Evolutionary conservation across 2,329 filamentous ascomycete species (phyloP), one percentile per base, ranked within the genome.

Genomic region (Colletotrichum destructivum): DNA sequence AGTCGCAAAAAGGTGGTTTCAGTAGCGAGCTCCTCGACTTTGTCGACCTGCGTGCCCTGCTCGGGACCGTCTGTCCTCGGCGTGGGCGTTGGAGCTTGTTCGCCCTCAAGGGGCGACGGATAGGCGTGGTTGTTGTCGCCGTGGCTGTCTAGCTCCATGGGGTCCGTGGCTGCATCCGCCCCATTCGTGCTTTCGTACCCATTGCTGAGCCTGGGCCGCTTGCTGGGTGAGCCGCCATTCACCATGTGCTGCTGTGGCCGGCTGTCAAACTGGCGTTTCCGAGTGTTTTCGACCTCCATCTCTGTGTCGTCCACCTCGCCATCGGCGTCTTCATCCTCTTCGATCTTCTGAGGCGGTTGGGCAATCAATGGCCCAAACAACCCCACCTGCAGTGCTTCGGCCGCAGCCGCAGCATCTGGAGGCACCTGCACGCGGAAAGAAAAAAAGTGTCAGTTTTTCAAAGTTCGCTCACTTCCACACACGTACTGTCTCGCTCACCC

Each of bases 1-100:
- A 91, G 84, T 74, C 87, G 88, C 72, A 92, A 84, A 78, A 90
- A 92, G 40, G 86, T 88, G n/a, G 89, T 91, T 74, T 88, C 85
- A 38, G 86, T 82, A 57, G 86, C 84, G 66, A 92, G 84, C 76
- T 92, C 89, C 75, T 88, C 84, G 67, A 90, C 88, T 77, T 91
- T 91, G 66, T 91, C 89, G 61, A 90, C 84, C 79, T 92, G 90
- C 12, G 89, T 91, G 78, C 88, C 89, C 77, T 90, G 87, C 74
- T 91, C 89, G 56, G 89, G 89, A 38, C 90, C 90, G 71, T 90
- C 88, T 69, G 90, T 91, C 76, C 83, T 87, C 51, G 86, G 82
- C 31, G 84, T 81, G 44, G 88, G 87, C 55, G 88, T 87, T 55
- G 86, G 83, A 65, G 84, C 84, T 72, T 86, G 85, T 75, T 90